Percentiles rank a stretch among this genome's conserved stretches.
Conservation (phyloP, 1,139 yeast genomes). For the Candida pseudoviswanathii region DNA sequence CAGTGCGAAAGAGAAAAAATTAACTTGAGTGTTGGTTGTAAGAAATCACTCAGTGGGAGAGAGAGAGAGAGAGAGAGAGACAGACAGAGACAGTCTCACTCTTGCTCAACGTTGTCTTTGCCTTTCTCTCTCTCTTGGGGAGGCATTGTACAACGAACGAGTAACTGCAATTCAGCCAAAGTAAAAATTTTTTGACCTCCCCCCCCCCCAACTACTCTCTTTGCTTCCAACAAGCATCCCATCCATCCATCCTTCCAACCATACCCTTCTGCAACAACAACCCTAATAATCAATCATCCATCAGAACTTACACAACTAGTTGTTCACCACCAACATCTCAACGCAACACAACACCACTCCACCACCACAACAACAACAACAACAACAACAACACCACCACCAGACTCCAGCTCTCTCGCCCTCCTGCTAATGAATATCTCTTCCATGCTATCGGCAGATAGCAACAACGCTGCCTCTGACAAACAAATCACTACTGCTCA, state of each 20-base stretch:
- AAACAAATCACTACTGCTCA: background rate
- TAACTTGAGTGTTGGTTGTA: background rate
- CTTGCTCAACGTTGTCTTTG: constrained; percentile 2
- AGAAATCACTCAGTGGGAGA: background rate
- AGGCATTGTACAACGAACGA: constrained; percentile 1
- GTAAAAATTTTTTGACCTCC: constrained; percentile 2
- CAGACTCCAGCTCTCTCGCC: too few species aligned
- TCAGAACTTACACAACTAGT: background rate
- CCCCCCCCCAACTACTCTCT: background rate
- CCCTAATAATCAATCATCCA: background rate
- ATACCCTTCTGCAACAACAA: background rate
- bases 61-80: background rate
- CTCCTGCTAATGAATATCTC: constrained; percentile 36
- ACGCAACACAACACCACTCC: background rate
- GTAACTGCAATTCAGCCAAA: constrained; percentile 1
- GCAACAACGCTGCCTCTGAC: constrained; percentile 3
- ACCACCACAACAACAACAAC: too few species aligned
- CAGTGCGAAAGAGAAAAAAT: constrained; percentile 1
- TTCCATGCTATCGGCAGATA: constrained; percentile 40
- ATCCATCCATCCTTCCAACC: background rate
- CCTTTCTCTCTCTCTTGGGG: constrained; percentile 1
- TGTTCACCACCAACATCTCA: background rate
- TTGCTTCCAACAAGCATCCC: background rate
- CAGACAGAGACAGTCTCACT: background rate
- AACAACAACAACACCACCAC: too few species aligned